These are phyloP conservation scores for Uronychia setigera DNA, from an alignment of 73 alveolate genomes.

Conservation along the genomic window DNA sequence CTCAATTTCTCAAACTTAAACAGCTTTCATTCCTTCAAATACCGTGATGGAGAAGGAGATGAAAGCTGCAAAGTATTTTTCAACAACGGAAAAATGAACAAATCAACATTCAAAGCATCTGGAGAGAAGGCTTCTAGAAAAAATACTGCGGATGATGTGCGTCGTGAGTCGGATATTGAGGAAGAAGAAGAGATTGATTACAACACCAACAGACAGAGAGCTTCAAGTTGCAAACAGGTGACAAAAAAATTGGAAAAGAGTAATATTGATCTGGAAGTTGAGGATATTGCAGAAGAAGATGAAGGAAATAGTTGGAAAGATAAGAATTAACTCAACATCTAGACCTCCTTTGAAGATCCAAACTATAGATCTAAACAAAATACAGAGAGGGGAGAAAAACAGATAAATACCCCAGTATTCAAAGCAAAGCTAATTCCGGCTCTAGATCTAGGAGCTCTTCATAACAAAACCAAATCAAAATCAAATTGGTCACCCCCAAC, in stretches of 20 bases:
- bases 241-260: neutral
- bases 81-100: neutral
- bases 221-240: neutral
- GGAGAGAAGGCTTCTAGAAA: neutral
- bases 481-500: neutral
- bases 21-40: neutral
- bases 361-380: too few relatives aligned
- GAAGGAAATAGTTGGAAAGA: neutral
- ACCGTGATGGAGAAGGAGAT: neutral
- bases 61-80: neutral
- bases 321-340: too few relatives aligned
- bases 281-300: neutral
- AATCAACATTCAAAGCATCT: neutral
- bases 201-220: neutral
- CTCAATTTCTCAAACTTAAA: neutral
- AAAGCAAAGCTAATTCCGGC: neutral
- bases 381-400: too few relatives aligned
- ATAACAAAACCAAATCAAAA: neutral
- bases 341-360: too few relatives aligned
- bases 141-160: neutral
- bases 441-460: neutral
- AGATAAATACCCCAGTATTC: neutral
- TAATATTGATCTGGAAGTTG: neutral
- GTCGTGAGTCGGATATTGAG: neutral
- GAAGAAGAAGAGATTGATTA: neutral